A percentile compares a stretch with the other conserved stretches of the same genome.
These are phyloP conservation scores for Kodamaea hsintzibuensis DNA, from an alignment of 805 yeast genomes.

Conservation along the genomic window DNA sequence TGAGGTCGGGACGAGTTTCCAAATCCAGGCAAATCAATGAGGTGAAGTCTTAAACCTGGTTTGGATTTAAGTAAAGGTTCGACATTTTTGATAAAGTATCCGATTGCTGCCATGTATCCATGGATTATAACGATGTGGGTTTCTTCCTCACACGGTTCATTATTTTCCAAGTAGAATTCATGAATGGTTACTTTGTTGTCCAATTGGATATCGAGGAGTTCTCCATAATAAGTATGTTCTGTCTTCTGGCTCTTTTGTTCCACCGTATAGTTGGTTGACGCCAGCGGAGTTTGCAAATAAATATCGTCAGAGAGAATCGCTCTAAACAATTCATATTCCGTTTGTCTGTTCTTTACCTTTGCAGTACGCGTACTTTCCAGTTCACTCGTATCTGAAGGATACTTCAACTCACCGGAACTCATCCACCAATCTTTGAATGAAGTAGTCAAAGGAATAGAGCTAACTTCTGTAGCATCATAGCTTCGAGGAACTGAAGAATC, in stretches of 20 bases:
- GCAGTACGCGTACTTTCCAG: conserved; percentile 17
- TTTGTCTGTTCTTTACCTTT: conserved; percentile 23
- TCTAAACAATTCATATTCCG: conserved; percentile 36
- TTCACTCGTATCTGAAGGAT: conserved; percentile 14
- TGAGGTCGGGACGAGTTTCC: conserved; percentile 44
- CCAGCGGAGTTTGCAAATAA: conserved; percentile 8
- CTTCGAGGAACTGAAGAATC: not conserved
- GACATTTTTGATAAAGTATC: conserved; percentile 40
- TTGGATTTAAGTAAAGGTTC: conserved; percentile 30
- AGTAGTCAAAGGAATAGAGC: conserved; percentile 24
- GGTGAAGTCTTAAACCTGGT: conserved; percentile 37
- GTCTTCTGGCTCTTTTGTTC: not conserved
- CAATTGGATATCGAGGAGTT: conserved; percentile 32
- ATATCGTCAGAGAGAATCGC: conserved; percentile 35
- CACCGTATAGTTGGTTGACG: not conserved
- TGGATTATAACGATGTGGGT: conserved; percentile 37
- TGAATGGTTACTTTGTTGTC: conserved; percentile 33
- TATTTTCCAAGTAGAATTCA: conserved; percentile 35
- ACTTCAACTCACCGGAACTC: conserved; percentile 24
- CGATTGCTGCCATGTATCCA: conserved; percentile 48
- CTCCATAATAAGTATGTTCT: conserved; percentile 13
- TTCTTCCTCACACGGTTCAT: conserved; percentile 12
- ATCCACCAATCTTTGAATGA: conserved; percentile 44
- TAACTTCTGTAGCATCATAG: not conserved
- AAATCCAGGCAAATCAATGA: conserved; percentile 45